Evolutionary conservation across 768 basidiomycete genomes (phyloP).

Genomic region (Suillus clintonianus): DNA sequence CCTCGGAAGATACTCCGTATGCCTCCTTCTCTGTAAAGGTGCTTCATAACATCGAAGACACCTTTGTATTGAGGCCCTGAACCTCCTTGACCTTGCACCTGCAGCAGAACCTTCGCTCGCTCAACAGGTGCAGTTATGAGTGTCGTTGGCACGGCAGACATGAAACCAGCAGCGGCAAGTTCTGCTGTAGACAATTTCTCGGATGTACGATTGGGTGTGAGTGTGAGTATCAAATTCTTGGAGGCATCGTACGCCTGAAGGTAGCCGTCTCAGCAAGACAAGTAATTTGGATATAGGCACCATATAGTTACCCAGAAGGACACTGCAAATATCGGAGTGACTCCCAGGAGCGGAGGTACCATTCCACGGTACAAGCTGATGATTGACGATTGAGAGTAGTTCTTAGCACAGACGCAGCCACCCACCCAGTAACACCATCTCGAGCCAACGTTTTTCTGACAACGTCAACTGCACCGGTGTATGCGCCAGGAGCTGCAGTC

Average conservation of each 20-base stretch:
- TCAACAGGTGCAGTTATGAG: slow-evolving; percentile 95
- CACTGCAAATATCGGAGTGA: slow-evolving; percentile 97
- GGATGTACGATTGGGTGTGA: slow-evolving; percentile 76
- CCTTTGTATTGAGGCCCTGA: slow-evolving; percentile 79
- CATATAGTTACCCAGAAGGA: slow-evolving; percentile 85
- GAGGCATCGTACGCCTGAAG: slow-evolving; percentile 89
- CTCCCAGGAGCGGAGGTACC: slow-evolving; percentile 89
- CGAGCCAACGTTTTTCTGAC: slow-evolving; percentile 88
- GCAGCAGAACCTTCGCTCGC: slow-evolving; percentile 92
- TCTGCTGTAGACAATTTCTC: slow-evolving; percentile 70
- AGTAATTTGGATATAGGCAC: neutral
- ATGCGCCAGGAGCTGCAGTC: slow-evolving; percentile 85
- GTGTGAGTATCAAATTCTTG: slow-evolving; percentile 76
- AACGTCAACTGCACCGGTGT: slow-evolving; percentile 91
- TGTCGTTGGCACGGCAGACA: slow-evolving; percentile 92
- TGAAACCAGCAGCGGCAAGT: slow-evolving; percentile 89
- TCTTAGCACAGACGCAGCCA: neutral
- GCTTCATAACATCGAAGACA: slow-evolving; percentile 85
- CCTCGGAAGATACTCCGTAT: slow-evolving; percentile 90
- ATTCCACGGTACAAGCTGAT: slow-evolving; percentile 86
- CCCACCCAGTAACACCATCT: slow-evolving; percentile 86
- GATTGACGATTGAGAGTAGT: slow-evolving; percentile 6
- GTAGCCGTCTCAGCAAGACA: slow-evolving; percentile 9
- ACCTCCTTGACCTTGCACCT: slow-evolving; percentile 89
- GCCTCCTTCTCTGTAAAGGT: slow-evolving; percentile 94